These are phyloP conservation scores for Aspergillus niger DNA, from an alignment of 2,329 filamentous ascomycete species.

Conservation along the genomic window DNA sequence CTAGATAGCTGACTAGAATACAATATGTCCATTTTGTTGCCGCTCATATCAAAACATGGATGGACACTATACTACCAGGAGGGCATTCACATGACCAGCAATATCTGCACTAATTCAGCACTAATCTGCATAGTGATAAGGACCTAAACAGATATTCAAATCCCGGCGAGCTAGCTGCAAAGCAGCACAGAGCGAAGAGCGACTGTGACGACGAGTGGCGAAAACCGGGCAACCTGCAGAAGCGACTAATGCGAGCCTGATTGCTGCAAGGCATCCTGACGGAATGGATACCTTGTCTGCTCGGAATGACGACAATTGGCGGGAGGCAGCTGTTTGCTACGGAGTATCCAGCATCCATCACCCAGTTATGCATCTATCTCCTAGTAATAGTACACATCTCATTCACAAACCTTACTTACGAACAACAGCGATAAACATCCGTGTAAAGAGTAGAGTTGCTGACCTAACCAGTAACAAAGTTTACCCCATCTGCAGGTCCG, in stretches of 20 bases:
- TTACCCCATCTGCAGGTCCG: no score
- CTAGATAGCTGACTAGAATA: background rate
- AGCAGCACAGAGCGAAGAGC: background rate
- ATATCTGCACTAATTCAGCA: background rate
- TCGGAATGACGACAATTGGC: no score
- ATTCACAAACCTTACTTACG: no score
- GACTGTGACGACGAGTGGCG: background rate
- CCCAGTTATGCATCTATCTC: no score
- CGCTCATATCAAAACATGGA: no score
- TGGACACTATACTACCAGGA: background rate
- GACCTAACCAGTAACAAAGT: no score
- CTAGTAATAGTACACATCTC: no score
- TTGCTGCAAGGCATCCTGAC: background rate
- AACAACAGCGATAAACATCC: no score
- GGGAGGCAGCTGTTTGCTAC: no score
- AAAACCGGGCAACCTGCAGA: conserved; percentile 1
- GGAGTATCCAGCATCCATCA: no score
- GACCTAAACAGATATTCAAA: background rate
- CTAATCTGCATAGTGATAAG: background rate
- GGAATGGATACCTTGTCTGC: background rate
- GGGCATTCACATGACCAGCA: background rate
- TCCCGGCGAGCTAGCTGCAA: background rate
- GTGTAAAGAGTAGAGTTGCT: no score
- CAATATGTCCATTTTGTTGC: no score
- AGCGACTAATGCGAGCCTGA: background rate